Percentiles rank a stretch among this genome's conserved stretches.
phyloP scores from a whole-genome alignment of 2,329 filamentous ascomycete genomes.

The Sporothrix humicola region DNA sequence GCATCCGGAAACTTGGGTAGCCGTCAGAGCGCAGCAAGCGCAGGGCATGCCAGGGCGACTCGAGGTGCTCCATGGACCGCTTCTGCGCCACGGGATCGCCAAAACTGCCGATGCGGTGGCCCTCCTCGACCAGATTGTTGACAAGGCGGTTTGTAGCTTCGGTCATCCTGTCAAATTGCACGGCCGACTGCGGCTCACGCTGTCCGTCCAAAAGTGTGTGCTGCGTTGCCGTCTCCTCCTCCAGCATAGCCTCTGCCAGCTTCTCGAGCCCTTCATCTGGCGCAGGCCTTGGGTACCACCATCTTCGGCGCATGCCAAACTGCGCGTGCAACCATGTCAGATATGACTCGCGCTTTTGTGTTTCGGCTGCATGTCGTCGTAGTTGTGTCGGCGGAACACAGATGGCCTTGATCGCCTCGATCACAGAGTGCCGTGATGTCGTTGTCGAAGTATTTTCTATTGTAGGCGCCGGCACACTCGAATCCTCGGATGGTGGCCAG shows the following conservation, averaged over 20 bases:
- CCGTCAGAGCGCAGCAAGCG: conserved; percentile 45
- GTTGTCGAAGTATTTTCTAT: conserved; percentile 26
- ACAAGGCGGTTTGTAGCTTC: conserved; percentile 43
- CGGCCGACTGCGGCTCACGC: conserved; percentile 43
- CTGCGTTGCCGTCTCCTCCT: conserved; percentile 29
- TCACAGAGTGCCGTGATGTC: conserved; percentile 17
- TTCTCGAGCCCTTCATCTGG: conserved; percentile 28
- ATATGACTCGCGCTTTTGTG: conserved; percentile 29
- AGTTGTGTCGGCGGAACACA: conserved; percentile 33
- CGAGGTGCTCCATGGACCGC: conserved; percentile 40
- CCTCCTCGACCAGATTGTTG: conserved; percentile 43
- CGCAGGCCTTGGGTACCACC: conserved; percentile 32
- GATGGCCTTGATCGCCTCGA: conserved; percentile 35
- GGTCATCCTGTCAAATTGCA: conserved; percentile 35
- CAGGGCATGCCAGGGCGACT: conserved; percentile 45
- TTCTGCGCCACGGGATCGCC: conserved; percentile 38
- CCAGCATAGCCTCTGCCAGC: conserved; percentile 32
- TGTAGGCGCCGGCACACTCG: conserved; percentile 22
- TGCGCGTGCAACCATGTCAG: conserved; percentile 35
- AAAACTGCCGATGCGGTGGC: conserved; percentile 40
- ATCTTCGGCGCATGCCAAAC: conserved; percentile 34
- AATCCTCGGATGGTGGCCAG: not conserved
- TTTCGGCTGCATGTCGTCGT: not conserved
- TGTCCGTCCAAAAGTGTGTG: conserved; percentile 29
- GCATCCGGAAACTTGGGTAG: conserved; percentile 44